Percentiles rank a stretch among this genome's conserved stretches.
Conservation (phyloP, 805 yeast genomes). For the Brettanomyces nanus region DNA sequence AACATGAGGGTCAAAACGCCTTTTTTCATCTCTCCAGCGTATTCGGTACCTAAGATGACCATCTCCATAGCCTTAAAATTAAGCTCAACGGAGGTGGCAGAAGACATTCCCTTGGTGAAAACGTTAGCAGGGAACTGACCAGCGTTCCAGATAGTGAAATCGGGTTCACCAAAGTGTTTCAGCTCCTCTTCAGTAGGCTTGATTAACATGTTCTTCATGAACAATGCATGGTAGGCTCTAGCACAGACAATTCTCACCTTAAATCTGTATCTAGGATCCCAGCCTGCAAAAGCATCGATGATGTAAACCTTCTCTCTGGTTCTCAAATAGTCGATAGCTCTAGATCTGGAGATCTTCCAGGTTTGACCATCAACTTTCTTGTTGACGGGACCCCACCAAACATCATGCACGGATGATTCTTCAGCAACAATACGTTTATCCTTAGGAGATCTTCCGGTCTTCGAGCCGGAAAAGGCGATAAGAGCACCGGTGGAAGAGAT, state of each 20-base stretch:
- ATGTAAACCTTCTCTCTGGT: constrained; percentile 91
- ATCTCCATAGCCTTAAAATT: constrained; percentile 97
- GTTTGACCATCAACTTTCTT: constrained; percentile 89
- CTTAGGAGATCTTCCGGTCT: constrained; percentile 97
- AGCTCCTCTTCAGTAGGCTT: constrained; percentile 90
- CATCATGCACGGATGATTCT: constrained; percentile 68
- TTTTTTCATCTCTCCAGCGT: constrained; percentile 99
- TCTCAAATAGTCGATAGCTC: constrained; percentile 94
- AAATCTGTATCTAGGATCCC: constrained; percentile 97
- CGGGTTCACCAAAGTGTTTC: constrained; percentile 89
- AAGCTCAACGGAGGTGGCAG: constrained; percentile 90
- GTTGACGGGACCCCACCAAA: constrained; percentile 99
- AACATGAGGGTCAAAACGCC: constrained; percentile 99
- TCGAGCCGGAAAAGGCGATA: constrained; percentile 90
- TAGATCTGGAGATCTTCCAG: constrained; percentile 91
- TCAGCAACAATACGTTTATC: constrained; percentile 98
- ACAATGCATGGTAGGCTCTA: constrained; percentile 95
- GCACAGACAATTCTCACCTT: constrained; percentile 96
- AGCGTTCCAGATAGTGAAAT: constrained; percentile 95
- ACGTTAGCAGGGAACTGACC: constrained; percentile 98
- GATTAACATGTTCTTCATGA: constrained; percentile 97
- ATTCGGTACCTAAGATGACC: constrained; percentile 97
- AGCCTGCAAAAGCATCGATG: constrained; percentile 95
- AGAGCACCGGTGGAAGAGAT: constrained; percentile 90
- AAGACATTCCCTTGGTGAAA: constrained; percentile 95